Evolutionary conservation across 768 basidiomycete species (phyloP), one percentile per base, ranked within the genome.

Genomic region (Nevesoporus exiguus): DNA sequence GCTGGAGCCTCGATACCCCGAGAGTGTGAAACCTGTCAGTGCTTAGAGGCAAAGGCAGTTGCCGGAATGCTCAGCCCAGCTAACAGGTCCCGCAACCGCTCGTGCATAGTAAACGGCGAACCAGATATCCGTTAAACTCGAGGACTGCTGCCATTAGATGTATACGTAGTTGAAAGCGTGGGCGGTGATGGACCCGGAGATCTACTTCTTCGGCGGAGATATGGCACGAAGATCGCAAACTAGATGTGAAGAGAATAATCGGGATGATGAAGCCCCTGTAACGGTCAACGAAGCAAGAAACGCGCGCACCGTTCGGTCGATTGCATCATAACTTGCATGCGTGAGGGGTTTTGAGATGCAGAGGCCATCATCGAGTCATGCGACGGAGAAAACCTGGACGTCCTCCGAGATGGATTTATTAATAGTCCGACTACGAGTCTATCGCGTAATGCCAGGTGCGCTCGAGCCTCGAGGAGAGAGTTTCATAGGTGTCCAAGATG

Each of bases 161-260:
- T 43, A 33, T 49, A 21, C 24, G 27, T 39, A 22, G 34, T 27
- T 7, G 46, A 21, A 31, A 14, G 15, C 33, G 30, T 21, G 15
- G 14, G 25, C n/a, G 30, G 17, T 24, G 33, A 63, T 34, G n/a
- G 19, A 13, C 51, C 29, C 51, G 51, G 43, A 59, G 54, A 62
- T 60, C 51, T 43, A 40, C 49, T 15, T 17, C 37, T 24, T 40
- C 37, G 53, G 52, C 61, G 63, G 63, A 66, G 61, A 64, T 61
- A 54, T 44, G 56, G 22, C 24, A 11, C 15, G 27, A 46, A 11
- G 47, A 44, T 51, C 37, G 25, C 34, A 51, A 37, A 17, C 55
- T 30, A 42, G 29, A 15, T 49, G 37, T 29, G 27, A 9, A 25
- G 5, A 11, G n/a, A 15, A 14, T 6, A 22, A 30, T 25, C 8